Conservation (phyloP, 2,329 filamentous ascomycete species). For the Emmonsiellopsis sp. region DNA sequence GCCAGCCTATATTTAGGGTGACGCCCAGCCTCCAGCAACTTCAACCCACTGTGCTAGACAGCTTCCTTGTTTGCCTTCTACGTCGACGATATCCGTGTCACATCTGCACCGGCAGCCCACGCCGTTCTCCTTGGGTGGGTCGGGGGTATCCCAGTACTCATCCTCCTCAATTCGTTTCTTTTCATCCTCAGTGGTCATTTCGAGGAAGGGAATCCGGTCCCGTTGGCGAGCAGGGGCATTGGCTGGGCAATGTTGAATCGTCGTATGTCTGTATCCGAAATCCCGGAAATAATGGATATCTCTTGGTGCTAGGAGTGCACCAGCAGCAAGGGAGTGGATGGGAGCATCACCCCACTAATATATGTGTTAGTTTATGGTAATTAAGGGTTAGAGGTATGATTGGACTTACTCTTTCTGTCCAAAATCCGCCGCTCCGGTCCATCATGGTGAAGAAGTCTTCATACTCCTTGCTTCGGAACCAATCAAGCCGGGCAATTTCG, state of each 20-base stretch:
- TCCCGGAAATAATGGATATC: conserved; percentile 99
- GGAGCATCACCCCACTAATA: conserved; percentile 92
- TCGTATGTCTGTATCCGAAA: conserved; percentile 96
- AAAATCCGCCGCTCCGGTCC: conserved; percentile 95
- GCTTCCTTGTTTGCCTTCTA: conserved; percentile 94
- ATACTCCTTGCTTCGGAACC: conserved; percentile 95
- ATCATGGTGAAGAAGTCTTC: conserved; percentile 99
- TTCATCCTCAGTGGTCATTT: conserved; percentile 70
- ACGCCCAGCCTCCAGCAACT: conserved; percentile 86
- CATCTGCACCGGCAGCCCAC: conserved; percentile 94
- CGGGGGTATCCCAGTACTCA: conserved; percentile 86
- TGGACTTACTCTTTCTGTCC: conserved; percentile 83
- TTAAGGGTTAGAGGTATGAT: conserved; percentile 3
- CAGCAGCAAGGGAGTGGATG: conserved; percentile 93
- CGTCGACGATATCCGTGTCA: conserved; percentile 94
- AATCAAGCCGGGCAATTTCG: conserved; percentile 88
- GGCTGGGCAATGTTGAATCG: conserved; percentile 95
- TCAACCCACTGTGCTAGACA: conserved; percentile 96
- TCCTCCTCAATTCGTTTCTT: conserved; percentile 85
- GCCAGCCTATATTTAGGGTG: conserved; percentile 33
- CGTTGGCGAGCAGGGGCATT: conserved; percentile 88
- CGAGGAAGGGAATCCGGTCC: conserved; percentile 68
- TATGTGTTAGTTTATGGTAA: not conserved
- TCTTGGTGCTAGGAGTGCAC: conserved; percentile 66
- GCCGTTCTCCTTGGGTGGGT: conserved; percentile 85